These are phyloP conservation scores for Ensete glaucum DNA, from an alignment of 176 grass and related monocot genomes.

Conservation along the genomic window DNA sequence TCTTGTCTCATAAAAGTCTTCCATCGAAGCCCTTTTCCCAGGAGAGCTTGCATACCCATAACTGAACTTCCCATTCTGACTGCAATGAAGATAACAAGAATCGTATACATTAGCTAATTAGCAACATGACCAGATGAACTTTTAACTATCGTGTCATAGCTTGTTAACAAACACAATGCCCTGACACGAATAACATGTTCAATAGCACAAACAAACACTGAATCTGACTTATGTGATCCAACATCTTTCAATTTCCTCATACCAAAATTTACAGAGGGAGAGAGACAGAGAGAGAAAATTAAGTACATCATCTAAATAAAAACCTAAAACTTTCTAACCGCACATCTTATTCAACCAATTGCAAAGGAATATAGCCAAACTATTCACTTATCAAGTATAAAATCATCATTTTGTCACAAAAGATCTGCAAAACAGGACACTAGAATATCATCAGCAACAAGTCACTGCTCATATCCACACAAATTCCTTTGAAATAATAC, in stretches of 20 bases:
- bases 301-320: background rate
- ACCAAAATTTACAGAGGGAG: background rate
- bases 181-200: background rate
- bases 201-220: background rate
- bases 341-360: background rate
- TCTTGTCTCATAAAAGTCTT: conserved; percentile 79
- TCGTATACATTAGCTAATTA: background rate
- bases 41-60: conserved; percentile 72
- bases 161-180: background rate
- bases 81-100: conserved; percentile 19
- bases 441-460: background rate
- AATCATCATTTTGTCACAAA: background rate
- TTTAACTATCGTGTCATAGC: background rate
- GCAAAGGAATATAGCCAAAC: background rate
- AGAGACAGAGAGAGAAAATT: background rate
- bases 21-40: conserved; percentile 75
- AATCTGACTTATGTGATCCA: background rate
- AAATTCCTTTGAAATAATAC: background rate
- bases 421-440: background rate
- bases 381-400: background rate
- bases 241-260: background rate
- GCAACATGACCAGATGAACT: background rate
- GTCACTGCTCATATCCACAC: background rate
- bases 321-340: background rate
- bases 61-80: conserved; percentile 76